Base-by-base conservation (phyloP, 2,329 filamentous ascomycete genomes). In the Alternaria ventricosa region DNA sequence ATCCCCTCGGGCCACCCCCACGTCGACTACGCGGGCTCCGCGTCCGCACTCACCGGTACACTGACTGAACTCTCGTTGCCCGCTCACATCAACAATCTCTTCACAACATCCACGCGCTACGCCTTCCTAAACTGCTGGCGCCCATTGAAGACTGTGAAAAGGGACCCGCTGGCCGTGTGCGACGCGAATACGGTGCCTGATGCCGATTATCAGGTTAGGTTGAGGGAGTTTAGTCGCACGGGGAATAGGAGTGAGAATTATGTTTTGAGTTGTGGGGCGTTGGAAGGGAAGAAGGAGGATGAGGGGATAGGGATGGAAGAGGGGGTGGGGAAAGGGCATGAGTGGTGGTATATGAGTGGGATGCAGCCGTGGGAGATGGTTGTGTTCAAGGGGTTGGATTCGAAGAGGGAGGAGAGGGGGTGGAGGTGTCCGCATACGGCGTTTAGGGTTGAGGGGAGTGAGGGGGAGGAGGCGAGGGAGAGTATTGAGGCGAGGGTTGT, bases 101-200 rank as follows among this genome's bases (percentile, higher is more conserved):
- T 64, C 53, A 25, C 27, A 13, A 44, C 44, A 25, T 63, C 61
- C 25, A 50, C 51, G 7, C 73, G 76, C 18, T 74, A 67, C 51
- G 68, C 71, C 30, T 74, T 77, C 58, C 66, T 78, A 22, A 75
- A 75, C 56, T 70, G 71, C 25, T 78, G 75, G 75, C 71, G 75
- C 0, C 75, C 76, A 9, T 61, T 76, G 4, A 68, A 65, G 25
- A 69, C 60, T 0, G 63, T 78, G 13, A 50, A 46, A 13, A 69
- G 55, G 45, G 74, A 77, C 27, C 75, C 76, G 4, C 65, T 78
- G 2, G 71, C 71, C 23, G 66, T 78, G 0, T 73, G 71, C 15
- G 69, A 66, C 9, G 70, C 69, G 8, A 49, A 27, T 10, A 75
- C 51, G 15, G 67, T 69, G 28, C 65, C 60, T 2, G 70, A 73